Evolutionary conservation across 495 filamentous ascomycete genomes (phyloP).

Genomic region (Trichoderma asperelloides): DNA sequence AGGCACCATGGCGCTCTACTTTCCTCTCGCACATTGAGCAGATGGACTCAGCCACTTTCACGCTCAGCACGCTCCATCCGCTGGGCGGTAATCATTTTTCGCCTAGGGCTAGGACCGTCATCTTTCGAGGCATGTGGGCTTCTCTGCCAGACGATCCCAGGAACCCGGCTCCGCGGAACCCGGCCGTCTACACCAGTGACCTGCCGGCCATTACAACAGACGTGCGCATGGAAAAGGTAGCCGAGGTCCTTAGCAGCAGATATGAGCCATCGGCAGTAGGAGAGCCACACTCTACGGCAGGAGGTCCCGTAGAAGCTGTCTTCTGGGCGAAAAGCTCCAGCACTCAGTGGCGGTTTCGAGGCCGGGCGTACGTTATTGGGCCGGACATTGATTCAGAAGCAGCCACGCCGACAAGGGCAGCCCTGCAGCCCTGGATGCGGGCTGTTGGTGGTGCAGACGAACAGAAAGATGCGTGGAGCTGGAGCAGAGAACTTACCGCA

Average conservation of each 20-base stretch:
- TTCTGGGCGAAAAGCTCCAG: constrained; percentile 67
- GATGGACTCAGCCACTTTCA: constrained; percentile 58
- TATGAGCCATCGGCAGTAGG: background rate
- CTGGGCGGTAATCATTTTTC: constrained; percentile 28
- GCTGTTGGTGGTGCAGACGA: constrained; percentile 14
- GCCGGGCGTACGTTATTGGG: constrained; percentile 58
- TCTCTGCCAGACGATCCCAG: constrained; percentile 58
- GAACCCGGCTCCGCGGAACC: constrained; percentile 55
- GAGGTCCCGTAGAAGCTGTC: constrained; percentile 65
- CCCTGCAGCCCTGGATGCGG: constrained; percentile 41
- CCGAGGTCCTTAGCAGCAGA: constrained; percentile 48
- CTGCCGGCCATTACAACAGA: constrained; percentile 80
- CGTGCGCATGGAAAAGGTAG: constrained; percentile 71
- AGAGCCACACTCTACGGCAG: constrained; percentile 25
- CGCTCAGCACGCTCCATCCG: constrained; percentile 55
- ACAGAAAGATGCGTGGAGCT: constrained; percentile 46
- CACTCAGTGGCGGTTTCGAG: constrained; percentile 80
- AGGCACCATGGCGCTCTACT: constrained; percentile 53
- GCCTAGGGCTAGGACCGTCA: constrained; percentile 41
- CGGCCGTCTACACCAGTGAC: constrained; percentile 58
- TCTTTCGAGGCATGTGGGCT: constrained; percentile 79
- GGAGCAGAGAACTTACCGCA: constrained; percentile 65
- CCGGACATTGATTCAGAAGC: constrained; percentile 46
- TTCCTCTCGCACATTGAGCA: constrained; percentile 58
- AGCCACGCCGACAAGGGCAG: constrained; percentile 34